Conservation (phyloP, 116 monocot genomes). For the Iris pallida region DNA sequence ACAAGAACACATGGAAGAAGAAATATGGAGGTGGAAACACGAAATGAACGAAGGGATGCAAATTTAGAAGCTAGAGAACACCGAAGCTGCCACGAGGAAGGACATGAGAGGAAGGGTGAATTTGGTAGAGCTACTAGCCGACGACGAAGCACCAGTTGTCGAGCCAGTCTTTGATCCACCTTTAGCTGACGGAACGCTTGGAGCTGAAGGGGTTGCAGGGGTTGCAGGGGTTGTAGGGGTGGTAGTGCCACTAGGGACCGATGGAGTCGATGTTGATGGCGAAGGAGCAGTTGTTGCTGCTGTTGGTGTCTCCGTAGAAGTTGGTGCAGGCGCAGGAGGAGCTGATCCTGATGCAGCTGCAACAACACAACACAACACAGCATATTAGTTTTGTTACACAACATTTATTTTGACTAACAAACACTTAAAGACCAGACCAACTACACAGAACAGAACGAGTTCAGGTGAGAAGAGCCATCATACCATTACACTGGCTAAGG, state of each 20-base stretch:
- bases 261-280: constrained; percentile 3
- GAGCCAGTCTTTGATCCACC: constrained; percentile 10
- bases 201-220: constrained; percentile 5
- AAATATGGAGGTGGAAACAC: background rate
- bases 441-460: too few species aligned
- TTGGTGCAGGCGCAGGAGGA: background rate
- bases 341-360: constrained; percentile 7
- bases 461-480: background rate
- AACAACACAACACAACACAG: background rate
- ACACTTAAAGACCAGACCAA: background rate
- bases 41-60: background rate
- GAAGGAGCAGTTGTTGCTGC: background rate
- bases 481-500: constrained; percentile 32
- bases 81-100: background rate
- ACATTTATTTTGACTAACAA: background rate
- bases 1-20: background rate
- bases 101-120: background rate
- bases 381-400: background rate
- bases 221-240: background rate
- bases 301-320: constrained; percentile 9
- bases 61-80: constrained; percentile 2
- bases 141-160: background rate
- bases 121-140: background rate
- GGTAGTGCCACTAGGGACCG: constrained; percentile 3
- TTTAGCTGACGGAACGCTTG: background rate